Conservation (phyloP, 768 basidiomycete species). For the Leccinum fibrillosum region DNA sequence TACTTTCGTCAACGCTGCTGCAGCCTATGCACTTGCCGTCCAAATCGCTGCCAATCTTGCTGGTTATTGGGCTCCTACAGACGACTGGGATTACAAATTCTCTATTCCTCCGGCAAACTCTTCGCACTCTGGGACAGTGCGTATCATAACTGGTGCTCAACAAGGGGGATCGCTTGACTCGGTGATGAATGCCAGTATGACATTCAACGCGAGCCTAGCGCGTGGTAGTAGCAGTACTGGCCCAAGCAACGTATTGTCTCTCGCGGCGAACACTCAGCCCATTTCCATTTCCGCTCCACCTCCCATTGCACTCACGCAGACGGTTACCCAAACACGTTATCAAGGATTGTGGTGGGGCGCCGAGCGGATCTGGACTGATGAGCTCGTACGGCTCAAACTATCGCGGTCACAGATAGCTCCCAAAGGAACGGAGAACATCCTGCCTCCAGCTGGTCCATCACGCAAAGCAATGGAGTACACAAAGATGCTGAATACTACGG, state of each 20-base stretch:
- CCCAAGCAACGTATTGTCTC: constrained; percentile 2
- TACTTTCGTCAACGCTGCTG: constrained; percentile 50
- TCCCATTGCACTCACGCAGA: constrained; percentile 25
- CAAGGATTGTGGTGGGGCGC: constrained; percentile 90
- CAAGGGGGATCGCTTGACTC: constrained; percentile 34
- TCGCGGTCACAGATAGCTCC: constrained; percentile 67
- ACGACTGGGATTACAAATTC: constrained; percentile 66
- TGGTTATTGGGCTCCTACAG: constrained; percentile 67
- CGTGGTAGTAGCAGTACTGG: constrained; percentile 2
- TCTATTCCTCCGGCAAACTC: constrained; percentile 33
- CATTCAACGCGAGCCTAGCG: constrained; percentile 37
- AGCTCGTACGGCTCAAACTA: constrained; percentile 76
- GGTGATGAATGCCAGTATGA: constrained; percentile 45
- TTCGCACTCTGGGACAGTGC: constrained; percentile 4
- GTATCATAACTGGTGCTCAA: constrained; percentile 7
- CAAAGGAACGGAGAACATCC: constrained; percentile 54
- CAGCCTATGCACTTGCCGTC: constrained; percentile 66
- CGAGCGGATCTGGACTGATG: constrained; percentile 84
- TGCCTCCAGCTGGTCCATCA: constrained; percentile 58
- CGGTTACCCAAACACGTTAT: constrained; percentile 53
- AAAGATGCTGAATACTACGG: constrained; percentile 9
- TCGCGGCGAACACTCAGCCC: background rate
- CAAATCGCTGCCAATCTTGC: constrained; percentile 66
- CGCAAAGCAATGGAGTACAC: constrained; percentile 29
- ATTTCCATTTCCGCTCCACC: constrained; percentile 15